Evolutionary conservation across 495 filamentous ascomycete species (phyloP), one percentile per base, ranked within the genome.

Genomic region (Platismatia glauca): DNA sequence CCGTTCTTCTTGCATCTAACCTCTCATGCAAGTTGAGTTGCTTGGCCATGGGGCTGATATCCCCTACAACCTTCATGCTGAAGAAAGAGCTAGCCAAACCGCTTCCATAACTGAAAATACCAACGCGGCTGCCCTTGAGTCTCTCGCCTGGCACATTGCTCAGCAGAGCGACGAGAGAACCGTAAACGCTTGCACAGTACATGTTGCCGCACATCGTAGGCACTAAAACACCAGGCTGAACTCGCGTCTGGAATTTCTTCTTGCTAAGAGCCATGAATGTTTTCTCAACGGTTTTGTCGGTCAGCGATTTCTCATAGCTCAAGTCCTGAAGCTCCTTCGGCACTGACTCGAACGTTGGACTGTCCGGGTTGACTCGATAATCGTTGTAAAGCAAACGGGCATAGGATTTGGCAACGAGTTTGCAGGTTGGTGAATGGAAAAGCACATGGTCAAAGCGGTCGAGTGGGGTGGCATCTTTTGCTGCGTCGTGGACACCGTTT

Each of bases 201-300:
- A 97, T 98, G 83, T 98, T 98, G 75, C 94, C 95, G 76, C 91
- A 96, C 78, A 90, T 86, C 50, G 91, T 97, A 41, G 94, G 88
- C 29, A 95, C 88, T 72, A 95, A 80, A 71, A 94, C 88, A 70
- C 81, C 77, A 43, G 95, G 91, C 72, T 86, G 79, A 62, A 98
- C 89, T 74, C 91, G 89, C 75, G 91, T 85, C 67, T 86, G 84
- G 79, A 91, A 97, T 62, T 86, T 86, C 85, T 97, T 97, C 88
- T 98, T 98, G 71, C 90, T 86, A 64, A 97, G 83, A 57, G 71
- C 86, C 88, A 97, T 91, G 78, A 98, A 95, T 60, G 89, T 89
- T 86, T 97, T 97, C 83, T 98, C 94, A 31, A 98, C 86, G 50
- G 82, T 84, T 81, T 95, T 96, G 79, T 97, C 95, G 63, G 85